Conservation (phyloP, 1,139 yeast genomes). For the Williopsis jadinii region DNA sequence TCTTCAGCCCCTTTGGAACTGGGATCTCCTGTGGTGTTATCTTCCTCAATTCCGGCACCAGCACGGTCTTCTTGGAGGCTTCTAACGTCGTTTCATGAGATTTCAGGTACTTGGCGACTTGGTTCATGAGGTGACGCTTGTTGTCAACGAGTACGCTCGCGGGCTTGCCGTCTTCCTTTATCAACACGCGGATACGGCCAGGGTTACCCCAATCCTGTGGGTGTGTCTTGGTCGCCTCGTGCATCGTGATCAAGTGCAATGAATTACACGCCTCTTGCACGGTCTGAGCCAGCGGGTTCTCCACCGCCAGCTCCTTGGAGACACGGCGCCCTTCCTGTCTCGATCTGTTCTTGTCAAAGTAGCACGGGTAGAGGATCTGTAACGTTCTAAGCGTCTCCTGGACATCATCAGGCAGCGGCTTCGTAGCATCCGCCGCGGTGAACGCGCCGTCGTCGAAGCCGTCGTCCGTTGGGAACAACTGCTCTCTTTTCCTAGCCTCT, state of each 20-base stretch:
- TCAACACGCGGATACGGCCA: slow-evolving; percentile 77
- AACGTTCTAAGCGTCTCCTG: slow-evolving; percentile 53
- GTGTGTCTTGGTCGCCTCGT: slow-evolving; percentile 80
- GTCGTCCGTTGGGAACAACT: slow-evolving; percentile 19
- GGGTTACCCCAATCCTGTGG: slow-evolving; percentile 98
- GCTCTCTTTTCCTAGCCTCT: neutral
- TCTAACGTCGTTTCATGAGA: slow-evolving; percentile 64
- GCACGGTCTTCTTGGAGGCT: slow-evolving; percentile 55
- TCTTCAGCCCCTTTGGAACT: slow-evolving; percentile 71
- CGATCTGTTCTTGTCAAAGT: slow-evolving; percentile 75
- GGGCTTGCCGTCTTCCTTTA: slow-evolving; percentile 43
- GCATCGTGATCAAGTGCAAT: slow-evolving; percentile 33
- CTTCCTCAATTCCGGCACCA: slow-evolving; percentile 36
- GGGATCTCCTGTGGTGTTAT: slow-evolving; percentile 63
- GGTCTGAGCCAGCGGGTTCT: slow-evolving; percentile 80
- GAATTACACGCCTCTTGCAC: slow-evolving; percentile 55
- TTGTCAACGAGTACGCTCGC: slow-evolving; percentile 29
- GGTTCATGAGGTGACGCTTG: slow-evolving; percentile 61
- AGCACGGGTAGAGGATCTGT: slow-evolving; percentile 83
- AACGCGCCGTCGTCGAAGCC: neutral
- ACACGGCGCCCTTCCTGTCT: slow-evolving; percentile 84
- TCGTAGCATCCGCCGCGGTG: no score
- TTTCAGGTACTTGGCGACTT: slow-evolving; percentile 55
- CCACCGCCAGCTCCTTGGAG: slow-evolving; percentile 56
- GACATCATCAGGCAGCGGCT: slow-evolving; percentile 25